A percentile compares a stretch with the other conserved stretches of the same genome.
Conservation (phyloP, 192 early-diverging fungal species). For the Phlyctochytrium arcticum region DNA sequence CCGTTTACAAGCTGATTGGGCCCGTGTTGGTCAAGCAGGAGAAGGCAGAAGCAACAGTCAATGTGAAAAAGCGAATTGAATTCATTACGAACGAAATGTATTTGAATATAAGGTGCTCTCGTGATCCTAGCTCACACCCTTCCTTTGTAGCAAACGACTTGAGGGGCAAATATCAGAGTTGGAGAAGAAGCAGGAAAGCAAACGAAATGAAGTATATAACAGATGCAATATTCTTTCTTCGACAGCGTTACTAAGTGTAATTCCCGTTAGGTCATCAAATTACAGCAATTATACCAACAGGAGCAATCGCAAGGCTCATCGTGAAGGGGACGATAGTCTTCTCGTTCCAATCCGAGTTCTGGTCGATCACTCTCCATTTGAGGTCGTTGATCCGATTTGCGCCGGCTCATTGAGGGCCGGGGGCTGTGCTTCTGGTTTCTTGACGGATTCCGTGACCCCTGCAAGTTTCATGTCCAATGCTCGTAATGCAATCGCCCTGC, state of each 20-base stretch:
- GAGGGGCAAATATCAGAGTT: constrained; percentile 79
- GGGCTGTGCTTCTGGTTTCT: no score
- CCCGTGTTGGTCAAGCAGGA: constrained; percentile 96
- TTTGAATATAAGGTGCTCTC: no score
- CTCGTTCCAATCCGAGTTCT: no score
- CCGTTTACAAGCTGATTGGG: constrained; percentile 93
- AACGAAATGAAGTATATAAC: constrained; percentile 67
- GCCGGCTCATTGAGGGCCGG: no score
- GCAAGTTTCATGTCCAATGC: constrained; percentile 59
- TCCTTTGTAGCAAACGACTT: constrained; percentile 63
- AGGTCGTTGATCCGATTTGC: no score
- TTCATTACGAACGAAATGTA: constrained; percentile 87
- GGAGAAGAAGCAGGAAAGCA: constrained; percentile 77
- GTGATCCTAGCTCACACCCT: no score
- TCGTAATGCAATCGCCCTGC: constrained; percentile 61
- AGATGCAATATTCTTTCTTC: not conserved
- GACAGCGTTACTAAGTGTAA: not conserved
- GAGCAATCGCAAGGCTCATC: no score
- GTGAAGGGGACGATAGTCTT: no score
- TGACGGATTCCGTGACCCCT: no score
- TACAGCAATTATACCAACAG: constrained; percentile 26
- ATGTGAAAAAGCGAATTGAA: constrained; percentile 93
- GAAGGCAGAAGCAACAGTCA: constrained; percentile 71
- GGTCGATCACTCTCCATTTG: no score
- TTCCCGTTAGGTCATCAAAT: constrained; percentile 5